Percentiles rank a stretch among this genome's conserved stretches.
Evolutionary conservation across 2,329 filamentous ascomycete genomes (phyloP).

Genomic region (Alternaria brassicae): DNA sequence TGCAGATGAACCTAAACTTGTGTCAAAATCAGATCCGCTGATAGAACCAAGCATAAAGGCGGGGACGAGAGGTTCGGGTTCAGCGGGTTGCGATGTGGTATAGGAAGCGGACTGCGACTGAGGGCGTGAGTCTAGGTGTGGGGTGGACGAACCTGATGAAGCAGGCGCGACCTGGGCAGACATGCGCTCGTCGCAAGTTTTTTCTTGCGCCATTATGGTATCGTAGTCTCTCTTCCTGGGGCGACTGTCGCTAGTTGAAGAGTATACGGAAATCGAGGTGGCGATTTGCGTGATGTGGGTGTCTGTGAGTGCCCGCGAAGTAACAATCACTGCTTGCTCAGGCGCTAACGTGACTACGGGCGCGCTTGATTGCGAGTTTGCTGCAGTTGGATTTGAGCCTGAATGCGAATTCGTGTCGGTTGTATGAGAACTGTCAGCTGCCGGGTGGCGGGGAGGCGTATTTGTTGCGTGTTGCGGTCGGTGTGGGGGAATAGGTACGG

Average conservation of each 20-base stretch:
- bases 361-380: background rate
- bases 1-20: background rate
- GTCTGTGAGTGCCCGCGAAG: background rate
- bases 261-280: background rate
- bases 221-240: background rate
- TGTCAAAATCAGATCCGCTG: background rate
- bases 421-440: background rate
- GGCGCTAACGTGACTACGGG: background rate
- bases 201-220: background rate
- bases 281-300: background rate
- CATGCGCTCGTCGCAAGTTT: background rate
- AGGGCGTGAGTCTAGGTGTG: background rate
- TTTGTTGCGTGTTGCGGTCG: background rate
- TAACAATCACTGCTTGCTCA: conserved; percentile 6
- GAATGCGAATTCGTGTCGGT: background rate
- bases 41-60: background rate
- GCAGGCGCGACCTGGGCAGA: conserved; percentile 10
- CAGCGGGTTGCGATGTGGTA: background rate
- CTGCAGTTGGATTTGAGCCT: background rate
- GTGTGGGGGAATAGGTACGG: background rate
- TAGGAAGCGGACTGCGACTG: background rate
- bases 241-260: background rate
- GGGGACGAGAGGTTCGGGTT: background rate
- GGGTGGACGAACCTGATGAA: background rate
- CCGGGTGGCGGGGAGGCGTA: background rate